Evolutionary conservation across 2,329 filamentous ascomycete species (phyloP).

Genomic region (Trichoderma koningii): DNA sequence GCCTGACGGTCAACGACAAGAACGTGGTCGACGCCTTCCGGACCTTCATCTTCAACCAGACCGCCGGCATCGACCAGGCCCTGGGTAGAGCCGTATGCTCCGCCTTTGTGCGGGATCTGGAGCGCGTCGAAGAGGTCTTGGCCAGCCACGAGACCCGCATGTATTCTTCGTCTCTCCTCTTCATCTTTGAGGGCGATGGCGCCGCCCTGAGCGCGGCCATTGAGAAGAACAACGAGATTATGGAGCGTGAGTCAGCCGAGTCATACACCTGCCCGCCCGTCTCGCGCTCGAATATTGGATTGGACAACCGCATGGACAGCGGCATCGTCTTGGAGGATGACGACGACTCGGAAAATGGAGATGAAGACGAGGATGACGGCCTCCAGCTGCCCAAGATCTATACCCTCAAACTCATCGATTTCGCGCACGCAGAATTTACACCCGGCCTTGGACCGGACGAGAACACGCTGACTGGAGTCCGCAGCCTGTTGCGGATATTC

Average conservation of each 20-base stretch:
- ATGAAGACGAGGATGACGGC: slow-evolving; percentile 49
- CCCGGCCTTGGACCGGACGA: slow-evolving; percentile 83
- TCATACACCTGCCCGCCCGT: slow-evolving; percentile 29
- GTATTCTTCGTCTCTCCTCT: slow-evolving; percentile 64
- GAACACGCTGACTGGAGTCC: slow-evolving; percentile 74
- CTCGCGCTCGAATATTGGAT: slow-evolving; percentile 44
- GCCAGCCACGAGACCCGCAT: slow-evolving; percentile 61
- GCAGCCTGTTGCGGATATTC: slow-evolving; percentile 71
- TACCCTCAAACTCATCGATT: slow-evolving; percentile 88
- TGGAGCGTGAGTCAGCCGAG: slow-evolving; percentile 50
- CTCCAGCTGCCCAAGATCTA: slow-evolving; percentile 64
- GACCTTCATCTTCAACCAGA: slow-evolving; percentile 59
- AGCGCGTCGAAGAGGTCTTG: slow-evolving; percentile 55
- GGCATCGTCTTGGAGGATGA: slow-evolving; percentile 54
- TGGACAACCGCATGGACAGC: slow-evolving; percentile 59
- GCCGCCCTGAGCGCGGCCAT: slow-evolving; percentile 54
- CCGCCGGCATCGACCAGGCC: slow-evolving; percentile 60
- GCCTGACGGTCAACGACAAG: slow-evolving; percentile 52
- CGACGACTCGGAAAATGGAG: slow-evolving; percentile 44
- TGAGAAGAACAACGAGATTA: slow-evolving; percentile 54
- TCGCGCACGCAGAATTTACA: slow-evolving; percentile 87
- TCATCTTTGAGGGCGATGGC: slow-evolving; percentile 66
- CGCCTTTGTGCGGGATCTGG: slow-evolving; percentile 57
- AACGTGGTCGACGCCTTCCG: slow-evolving; percentile 59
- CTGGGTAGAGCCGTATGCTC: slow-evolving; percentile 58